These are phyloP conservation scores for Melampsora larici-populina DNA, from an alignment of 1,284 basidiomycete genomes.

Conservation along the genomic window DNA sequence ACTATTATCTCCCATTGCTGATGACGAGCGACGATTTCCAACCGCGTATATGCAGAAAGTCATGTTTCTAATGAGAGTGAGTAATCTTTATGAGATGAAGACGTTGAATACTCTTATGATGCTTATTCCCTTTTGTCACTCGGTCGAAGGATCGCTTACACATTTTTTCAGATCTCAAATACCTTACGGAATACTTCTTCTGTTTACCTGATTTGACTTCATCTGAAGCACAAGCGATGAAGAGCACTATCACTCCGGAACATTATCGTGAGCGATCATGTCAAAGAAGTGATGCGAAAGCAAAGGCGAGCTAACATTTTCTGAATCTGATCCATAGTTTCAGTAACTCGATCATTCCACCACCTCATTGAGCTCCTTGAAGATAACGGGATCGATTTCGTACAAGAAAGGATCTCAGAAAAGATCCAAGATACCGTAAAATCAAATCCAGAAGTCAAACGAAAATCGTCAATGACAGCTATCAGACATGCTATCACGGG, in stretches of 20 bases:
- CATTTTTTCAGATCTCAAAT: slow-evolving; percentile 67
- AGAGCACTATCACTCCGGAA: slow-evolving; percentile 56
- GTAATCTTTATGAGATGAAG: not conserved
- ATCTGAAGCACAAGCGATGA: slow-evolving; percentile 62
- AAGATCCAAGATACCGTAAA: slow-evolving; percentile 52
- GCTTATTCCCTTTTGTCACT: slow-evolving; percentile 6
- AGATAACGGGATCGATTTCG: slow-evolving; percentile 47
- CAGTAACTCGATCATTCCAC: slow-evolving; percentile 9
- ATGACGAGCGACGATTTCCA: not conserved
- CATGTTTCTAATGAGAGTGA: slow-evolving; percentile 46
- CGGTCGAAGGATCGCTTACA: slow-evolving; percentile 64
- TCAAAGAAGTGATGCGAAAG: too few relatives aligned
- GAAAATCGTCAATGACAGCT: slow-evolving; percentile 66
- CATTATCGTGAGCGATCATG: slow-evolving; percentile 57
- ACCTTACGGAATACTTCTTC: slow-evolving; percentile 71
- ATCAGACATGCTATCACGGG: slow-evolving; percentile 74
- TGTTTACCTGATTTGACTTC: slow-evolving; percentile 63
- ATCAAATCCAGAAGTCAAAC: slow-evolving; percentile 58
- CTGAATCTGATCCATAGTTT: not conserved
- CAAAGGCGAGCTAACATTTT: too few relatives aligned
- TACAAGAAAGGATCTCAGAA: slow-evolving; percentile 48
- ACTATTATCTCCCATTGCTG: slow-evolving; percentile 19
- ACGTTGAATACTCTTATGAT: not conserved
- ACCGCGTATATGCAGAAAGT: slow-evolving; percentile 12
- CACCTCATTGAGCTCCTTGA: slow-evolving; percentile 23